Conservation (phyloP, 306 rosid genomes). For the Ochetophila trinervis region DNA sequence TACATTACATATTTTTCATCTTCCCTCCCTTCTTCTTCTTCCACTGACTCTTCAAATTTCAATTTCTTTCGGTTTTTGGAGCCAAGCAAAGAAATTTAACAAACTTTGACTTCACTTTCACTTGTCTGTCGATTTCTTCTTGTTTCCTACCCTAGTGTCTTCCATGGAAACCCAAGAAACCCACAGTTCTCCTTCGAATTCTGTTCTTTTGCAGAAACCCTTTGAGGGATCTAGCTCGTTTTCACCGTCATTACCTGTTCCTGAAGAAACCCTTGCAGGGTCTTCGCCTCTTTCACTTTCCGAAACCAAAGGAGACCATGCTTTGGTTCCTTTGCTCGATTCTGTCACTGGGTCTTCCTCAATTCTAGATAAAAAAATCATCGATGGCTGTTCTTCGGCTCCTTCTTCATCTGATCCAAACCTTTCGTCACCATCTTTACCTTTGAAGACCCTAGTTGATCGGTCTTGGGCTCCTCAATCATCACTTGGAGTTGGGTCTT, state of each 20-base stretch:
- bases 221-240: not conserved
- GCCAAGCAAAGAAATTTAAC: slow-evolving; percentile 2
- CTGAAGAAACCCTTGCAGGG: slow-evolving; percentile 5
- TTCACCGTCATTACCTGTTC: slow-evolving; percentile 12
- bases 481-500: not conserved
- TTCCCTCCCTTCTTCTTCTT: slow-evolving; percentile 48
- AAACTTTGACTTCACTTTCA: not conserved
- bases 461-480: slow-evolving; percentile 1
- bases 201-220: not conserved
- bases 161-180: slow-evolving; percentile 14
- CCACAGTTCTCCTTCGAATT: not conserved
- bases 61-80: slow-evolving; percentile 7
- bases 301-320: slow-evolving; percentile 15
- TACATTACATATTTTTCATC: slow-evolving; percentile 15
- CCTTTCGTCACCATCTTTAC: not conserved
- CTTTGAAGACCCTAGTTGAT: slow-evolving; percentile 15
- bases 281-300: slow-evolving; percentile 12
- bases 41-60: slow-evolving; percentile 6
- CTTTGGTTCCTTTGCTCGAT: slow-evolving; percentile 15
- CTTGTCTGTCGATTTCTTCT: not conserved
- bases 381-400: slow-evolving; percentile 5
- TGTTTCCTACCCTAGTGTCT: not conserved
- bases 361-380: slow-evolving; percentile 19
- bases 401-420: not conserved
- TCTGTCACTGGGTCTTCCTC: slow-evolving; percentile 7